Conservation (phyloP, 108 stramenopile species). For the Fragilaria crotonensis region DNA sequence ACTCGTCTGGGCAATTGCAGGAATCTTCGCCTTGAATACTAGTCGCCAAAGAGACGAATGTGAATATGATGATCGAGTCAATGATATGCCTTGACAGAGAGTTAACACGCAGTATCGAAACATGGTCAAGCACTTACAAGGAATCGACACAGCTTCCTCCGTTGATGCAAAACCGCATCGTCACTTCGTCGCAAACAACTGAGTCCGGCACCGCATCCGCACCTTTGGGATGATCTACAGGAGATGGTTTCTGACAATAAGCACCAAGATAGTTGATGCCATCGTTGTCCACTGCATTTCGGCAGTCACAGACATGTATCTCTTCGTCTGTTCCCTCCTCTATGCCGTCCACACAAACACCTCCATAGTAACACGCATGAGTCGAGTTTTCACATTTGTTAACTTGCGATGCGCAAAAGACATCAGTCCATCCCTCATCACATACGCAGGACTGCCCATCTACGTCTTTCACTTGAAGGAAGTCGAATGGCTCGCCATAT, state of each 20-base stretch:
- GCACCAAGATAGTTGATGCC: neutral
- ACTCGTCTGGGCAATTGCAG: no score
- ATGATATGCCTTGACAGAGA: no score
- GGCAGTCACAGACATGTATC: neutral
- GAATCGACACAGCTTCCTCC: no score
- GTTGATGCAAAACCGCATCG: no score
- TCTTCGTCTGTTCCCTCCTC: neutral
- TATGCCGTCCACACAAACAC: neutral
- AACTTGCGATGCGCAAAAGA: neutral
- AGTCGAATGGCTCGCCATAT: neutral
- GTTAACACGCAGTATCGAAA: no score
- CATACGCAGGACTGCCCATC: neutral
- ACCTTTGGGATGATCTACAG: no score
- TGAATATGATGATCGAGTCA: no score
- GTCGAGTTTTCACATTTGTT: neutral
- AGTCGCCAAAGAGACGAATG: no score
- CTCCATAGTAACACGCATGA: neutral
- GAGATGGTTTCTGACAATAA: constrained; percentile 1
- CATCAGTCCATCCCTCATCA: neutral
- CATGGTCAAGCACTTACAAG: no score
- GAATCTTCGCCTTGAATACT: no score
- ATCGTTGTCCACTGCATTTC: neutral
- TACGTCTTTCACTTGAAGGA: neutral
- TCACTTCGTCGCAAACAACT: no score
- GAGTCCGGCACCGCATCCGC: no score